A percentile compares a stretch with the other conserved stretches of the same genome.
Evolutionary conservation across 179 eudicot genomes (phyloP).

Genomic region (Silene vulgaris): DNA sequence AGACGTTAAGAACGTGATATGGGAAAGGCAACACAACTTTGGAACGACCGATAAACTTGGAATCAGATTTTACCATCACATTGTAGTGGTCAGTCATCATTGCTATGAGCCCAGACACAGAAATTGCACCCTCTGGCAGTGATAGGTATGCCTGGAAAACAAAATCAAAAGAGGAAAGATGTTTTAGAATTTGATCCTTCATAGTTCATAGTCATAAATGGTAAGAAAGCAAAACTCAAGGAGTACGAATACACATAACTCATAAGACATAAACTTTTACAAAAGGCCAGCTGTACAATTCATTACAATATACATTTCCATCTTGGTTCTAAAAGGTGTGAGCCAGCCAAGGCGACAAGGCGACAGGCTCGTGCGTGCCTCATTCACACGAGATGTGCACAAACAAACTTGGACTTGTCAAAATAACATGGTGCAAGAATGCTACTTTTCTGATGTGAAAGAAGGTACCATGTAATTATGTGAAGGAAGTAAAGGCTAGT

Average conservation of each 20-base stretch:
- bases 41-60: conserved; percentile 3
- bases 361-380: neutral
- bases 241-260: neutral
- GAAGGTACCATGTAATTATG: neutral
- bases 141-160: conserved; percentile 83
- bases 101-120: conserved; percentile 85
- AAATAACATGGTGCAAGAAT: neutral
- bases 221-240: neutral
- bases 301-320: neutral
- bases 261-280: neutral
- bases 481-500: neutral
- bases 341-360: conserved; percentile 1
- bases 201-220: conserved; percentile 8
- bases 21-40: neutral
- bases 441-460: neutral
- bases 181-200: conserved; percentile 1
- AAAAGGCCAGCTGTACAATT: neutral
- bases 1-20: neutral
- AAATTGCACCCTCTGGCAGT: conserved; percentile 89
- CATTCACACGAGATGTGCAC: neutral
- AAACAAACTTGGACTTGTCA: neutral
- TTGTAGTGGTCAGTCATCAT: conserved; percentile 95
- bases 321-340: conserved; percentile 1
- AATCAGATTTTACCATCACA: conserved; percentile 53
- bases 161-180: neutral